Evolutionary conservation across 495 filamentous ascomycete genomes (phyloP).

Genomic region (Schizothecium vesticola): DNA sequence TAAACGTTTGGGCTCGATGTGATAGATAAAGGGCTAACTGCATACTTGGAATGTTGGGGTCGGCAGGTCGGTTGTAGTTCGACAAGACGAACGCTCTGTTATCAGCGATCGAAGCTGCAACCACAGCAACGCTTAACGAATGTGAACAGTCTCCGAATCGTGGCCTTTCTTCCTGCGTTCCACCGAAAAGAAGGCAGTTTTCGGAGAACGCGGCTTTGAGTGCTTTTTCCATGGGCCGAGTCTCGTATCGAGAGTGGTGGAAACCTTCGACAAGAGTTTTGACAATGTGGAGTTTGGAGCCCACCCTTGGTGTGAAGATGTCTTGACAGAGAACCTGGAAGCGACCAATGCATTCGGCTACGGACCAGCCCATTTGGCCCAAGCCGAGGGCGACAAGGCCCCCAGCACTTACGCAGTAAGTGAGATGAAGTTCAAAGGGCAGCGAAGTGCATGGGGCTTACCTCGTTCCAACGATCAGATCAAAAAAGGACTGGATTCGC

Average conservation of each 20-base stretch:
- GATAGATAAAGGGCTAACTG: too few species aligned
- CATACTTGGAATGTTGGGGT: too few species aligned
- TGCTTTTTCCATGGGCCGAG: neutral
- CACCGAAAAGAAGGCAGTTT: slow-evolving; percentile 3
- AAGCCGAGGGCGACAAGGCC: slow-evolving; percentile 1
- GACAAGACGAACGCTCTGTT: slow-evolving; percentile 7
- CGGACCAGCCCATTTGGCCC: slow-evolving; percentile 1
- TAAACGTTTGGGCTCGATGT: too few species aligned
- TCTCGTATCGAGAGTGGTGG: slow-evolving; percentile 5
- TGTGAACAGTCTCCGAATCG: neutral
- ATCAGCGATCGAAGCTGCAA: neutral
- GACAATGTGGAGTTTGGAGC: neutral
- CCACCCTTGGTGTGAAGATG: neutral
- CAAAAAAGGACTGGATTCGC: slow-evolving; percentile 4
- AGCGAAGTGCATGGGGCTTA: neutral
- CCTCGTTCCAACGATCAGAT: slow-evolving; percentile 9
- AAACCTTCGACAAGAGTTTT: neutral
- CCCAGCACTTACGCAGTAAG: neutral
- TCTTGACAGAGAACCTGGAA: neutral
- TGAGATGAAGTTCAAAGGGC: neutral
- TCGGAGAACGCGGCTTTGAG: neutral
- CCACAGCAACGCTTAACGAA: neutral
- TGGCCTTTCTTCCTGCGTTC: neutral
- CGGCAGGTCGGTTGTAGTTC: slow-evolving; percentile 3
- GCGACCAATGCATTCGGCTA: neutral